These are phyloP conservation scores for Stemphylium lycopersici DNA, from an alignment of 2,329 filamentous ascomycete species.

Conservation along the genomic window DNA sequence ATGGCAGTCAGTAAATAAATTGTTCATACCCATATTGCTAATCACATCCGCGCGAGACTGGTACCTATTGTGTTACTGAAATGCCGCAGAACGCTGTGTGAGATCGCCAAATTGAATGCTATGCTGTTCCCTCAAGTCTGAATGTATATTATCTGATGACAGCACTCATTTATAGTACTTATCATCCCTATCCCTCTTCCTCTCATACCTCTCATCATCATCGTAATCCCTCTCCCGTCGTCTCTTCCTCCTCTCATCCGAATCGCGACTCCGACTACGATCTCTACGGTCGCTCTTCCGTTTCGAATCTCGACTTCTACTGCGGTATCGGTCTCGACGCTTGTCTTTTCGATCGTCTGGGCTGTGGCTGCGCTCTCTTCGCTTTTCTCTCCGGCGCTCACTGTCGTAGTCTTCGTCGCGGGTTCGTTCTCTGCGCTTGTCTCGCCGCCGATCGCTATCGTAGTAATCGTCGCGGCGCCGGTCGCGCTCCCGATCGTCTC, in stretches of 20 bases:
- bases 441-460: conserved; percentile 28
- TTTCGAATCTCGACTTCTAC: conserved; percentile 29
- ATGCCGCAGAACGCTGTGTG: not conserved
- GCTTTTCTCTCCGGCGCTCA: conserved; percentile 17
- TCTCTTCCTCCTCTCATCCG: conserved; percentile 33
- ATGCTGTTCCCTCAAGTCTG: not conserved
- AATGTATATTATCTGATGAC: not conserved
- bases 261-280: conserved; percentile 26
- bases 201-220: conserved; percentile 29
- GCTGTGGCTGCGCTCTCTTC: conserved; percentile 28
- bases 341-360: conserved; percentile 36
- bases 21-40: too few relatives aligned
- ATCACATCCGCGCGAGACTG: too few relatives aligned
- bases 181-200: conserved; percentile 25
- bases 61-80: too few relatives aligned
- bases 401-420: conserved; percentile 24
- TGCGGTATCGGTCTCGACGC: conserved; percentile 32
- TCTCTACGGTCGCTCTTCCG: conserved; percentile 26
- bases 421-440: conserved; percentile 24
- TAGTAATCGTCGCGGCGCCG: conserved; percentile 25
- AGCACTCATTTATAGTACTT: conserved; percentile 12
- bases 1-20: too few relatives aligned
- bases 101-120: not conserved
- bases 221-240: conserved; percentile 34
- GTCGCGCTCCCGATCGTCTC: conserved; percentile 22